Conservation (phyloP, 768 basidiomycete genomes). For the Collybia sp. region DNA sequence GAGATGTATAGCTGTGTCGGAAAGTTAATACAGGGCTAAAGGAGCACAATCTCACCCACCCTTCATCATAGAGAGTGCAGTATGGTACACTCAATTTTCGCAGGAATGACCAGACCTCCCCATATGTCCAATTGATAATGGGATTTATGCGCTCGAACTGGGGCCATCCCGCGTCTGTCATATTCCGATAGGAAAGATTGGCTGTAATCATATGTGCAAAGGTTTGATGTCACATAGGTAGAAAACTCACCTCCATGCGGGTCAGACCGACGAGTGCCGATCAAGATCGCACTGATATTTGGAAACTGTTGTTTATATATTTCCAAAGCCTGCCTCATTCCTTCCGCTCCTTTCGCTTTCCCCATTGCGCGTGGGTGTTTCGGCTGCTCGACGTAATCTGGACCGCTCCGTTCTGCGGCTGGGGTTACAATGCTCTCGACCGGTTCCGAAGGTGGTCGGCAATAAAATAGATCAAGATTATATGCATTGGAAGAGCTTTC, state of each 20-base stretch:
- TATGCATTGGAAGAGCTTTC: constrained; percentile 55
- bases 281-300: constrained; percentile 72
- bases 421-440: constrained; percentile 47
- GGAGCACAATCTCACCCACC: constrained; percentile 43
- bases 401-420: constrained; percentile 12
- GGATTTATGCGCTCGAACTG: constrained; percentile 88
- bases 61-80: constrained; percentile 86
- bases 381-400: constrained; percentile 16
- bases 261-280: constrained; percentile 87
- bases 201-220: constrained; percentile 34
- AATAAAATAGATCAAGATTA: constrained; percentile 68
- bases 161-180: constrained; percentile 91
- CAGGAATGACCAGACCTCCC: constrained; percentile 87
- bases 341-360: constrained; percentile 55
- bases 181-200: constrained; percentile 64
- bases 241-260: constrained; percentile 82
- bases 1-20: constrained; percentile 81
- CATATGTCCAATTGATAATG: constrained; percentile 93
- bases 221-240: background rate
- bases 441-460: constrained; percentile 36
- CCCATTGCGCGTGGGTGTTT: constrained; percentile 33
- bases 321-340: constrained; percentile 77
- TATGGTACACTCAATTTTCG: constrained; percentile 73
- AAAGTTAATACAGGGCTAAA: constrained; percentile 2
- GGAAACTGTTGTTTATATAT: constrained; percentile 66